Evolutionary conservation across 495 filamentous ascomycete genomes (phyloP), one percentile per base, ranked within the genome.

Genomic region (Friedmanniomyces simplex): DNA sequence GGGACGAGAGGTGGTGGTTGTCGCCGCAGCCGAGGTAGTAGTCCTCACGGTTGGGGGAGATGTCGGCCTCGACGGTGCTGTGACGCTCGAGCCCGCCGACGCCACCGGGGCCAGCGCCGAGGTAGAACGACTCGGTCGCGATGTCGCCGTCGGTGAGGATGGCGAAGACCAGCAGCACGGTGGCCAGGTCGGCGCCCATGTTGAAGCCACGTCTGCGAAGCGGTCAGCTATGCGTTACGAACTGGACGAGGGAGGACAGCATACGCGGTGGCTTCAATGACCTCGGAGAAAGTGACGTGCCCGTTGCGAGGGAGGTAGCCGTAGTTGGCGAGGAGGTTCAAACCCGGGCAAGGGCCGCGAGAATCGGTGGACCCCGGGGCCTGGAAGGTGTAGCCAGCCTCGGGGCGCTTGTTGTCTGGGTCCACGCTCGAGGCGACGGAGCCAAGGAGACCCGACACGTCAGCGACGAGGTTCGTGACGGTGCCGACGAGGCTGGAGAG

Each of bases 241-340:
- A 70, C 56, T 6, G 56, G 54, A 16, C 65, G 53, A 71, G 54
- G 16, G 67, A 58, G 6, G 53, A 54, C 2, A 21, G 46, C 60
- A 52, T 47, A 36, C 24, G 25, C 26, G 18, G 63, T 63, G 22
- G 62, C 68, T 57, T 73, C 52, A 18, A 71, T 63, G 51, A 75
- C 67, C 26, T 69, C 51, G 70, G 63, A 16, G 49, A 22, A 52
- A 24, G n/a, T 52, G 25, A 52, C 49, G n/a, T 52, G 32, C 14
- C 71, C 72, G 42, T 74, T 68, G 48, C 67, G 71, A 41, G 67
- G 63, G 20, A 73, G 58, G 65, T 72, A 73, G 22, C 70, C 73
- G 63, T 82, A 78, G 68, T 82, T 82, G 2, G 52, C 52, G 28
- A 61, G 69, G 14, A 76, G 70, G 61, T 82, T 82, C 21, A 82